Evolutionary conservation across 176 grass and related monocot species (phyloP).

Genomic region (Elymus sibiricus): DNA sequence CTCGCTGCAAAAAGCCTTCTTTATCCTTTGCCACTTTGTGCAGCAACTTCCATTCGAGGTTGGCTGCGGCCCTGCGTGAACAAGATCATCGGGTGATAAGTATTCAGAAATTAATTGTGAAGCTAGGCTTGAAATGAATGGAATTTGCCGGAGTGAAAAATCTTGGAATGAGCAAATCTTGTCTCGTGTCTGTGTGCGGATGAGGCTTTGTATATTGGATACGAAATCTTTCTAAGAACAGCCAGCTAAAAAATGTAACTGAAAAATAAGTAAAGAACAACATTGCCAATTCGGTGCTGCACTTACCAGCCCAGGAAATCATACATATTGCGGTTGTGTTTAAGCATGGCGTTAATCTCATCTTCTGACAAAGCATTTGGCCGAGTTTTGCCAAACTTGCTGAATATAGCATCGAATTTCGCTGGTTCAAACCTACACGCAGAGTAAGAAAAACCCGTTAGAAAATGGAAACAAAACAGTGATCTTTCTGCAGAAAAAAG

Average conservation of each 20-base stretch:
- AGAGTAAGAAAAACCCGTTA: neutral
- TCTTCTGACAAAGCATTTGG: slow-evolving; percentile 46
- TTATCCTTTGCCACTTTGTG: slow-evolving; percentile 56
- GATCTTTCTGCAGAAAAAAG: neutral
- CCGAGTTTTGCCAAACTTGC: slow-evolving; percentile 51
- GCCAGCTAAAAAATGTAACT: neutral
- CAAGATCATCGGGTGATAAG: neutral
- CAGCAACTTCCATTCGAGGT: slow-evolving; percentile 43
- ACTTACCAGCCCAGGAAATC: slow-evolving; percentile 55
- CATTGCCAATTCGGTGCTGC: neutral
- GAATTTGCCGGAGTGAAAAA: neutral
- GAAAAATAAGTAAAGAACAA: neutral
- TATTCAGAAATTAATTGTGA: neutral
- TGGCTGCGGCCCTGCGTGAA: neutral
- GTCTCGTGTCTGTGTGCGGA: no score
- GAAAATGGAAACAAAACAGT: neutral
- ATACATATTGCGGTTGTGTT: slow-evolving; percentile 45
- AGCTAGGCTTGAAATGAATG: neutral
- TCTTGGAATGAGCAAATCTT: neutral
- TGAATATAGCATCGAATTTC: slow-evolving; percentile 70
- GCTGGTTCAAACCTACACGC: slow-evolving; percentile 58
- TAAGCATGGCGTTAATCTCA: slow-evolving; percentile 42
- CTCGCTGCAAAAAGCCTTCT: slow-evolving; percentile 38
- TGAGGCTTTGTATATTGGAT: neutral
- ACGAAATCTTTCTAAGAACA: neutral